Base-by-base conservation (phyloP, 2,329 filamentous ascomycete genomes). In the Aciculosporium take region DNA sequence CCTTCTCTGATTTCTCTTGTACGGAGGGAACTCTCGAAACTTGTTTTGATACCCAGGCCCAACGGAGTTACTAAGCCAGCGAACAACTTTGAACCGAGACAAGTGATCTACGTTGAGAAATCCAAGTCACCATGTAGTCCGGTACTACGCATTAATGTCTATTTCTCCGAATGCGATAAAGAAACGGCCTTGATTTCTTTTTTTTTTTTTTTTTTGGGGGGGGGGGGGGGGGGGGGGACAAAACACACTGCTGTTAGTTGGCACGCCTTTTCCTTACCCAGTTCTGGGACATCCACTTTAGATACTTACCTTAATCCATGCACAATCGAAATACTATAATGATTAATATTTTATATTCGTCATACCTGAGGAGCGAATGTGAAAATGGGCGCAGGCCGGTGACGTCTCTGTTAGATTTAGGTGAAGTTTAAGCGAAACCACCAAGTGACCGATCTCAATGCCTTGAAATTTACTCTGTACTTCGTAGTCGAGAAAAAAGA, bases 41-140 rank as follows among this genome's bases (percentile, higher is more conserved):
- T 18, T 18, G 37, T 44, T 31, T 33, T 32, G 34, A 40, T 41
- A 40, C 37, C 36, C 41, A 23, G 28, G 38, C 18, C 21, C 24
- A 21, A 3, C 17, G 23, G 29, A 29, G 23, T 38, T 37, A 20
- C 20, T 15, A 21, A 8, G 40, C 5, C 15, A 29, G 27, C 6
- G 20, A 13, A 25, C 24, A n/a, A n/a, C n/a, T n/a, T n/a, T n/a
- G n/a, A n/a, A n/a, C n/a, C n/a, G n/a, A n/a, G n/a, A n/a, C n/a
- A n/a, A n/a, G n/a, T n/a, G n/a, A n/a, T n/a, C n/a, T n/a, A n/a
- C n/a, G n/a, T n/a, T n/a, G n/a, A n/a, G n/a, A n/a, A n/a, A n/a
- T n/a, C n/a, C n/a, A n/a, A n/a, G n/a, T n/a, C 21, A 34, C n/a
- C 12, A 13, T 9, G 4, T 33, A 18, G 29, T 27, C 15, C 18